These are phyloP conservation scores for Leccinellum albellum DNA, from an alignment of 768 basidiomycete genomes.

Conservation along the genomic window DNA sequence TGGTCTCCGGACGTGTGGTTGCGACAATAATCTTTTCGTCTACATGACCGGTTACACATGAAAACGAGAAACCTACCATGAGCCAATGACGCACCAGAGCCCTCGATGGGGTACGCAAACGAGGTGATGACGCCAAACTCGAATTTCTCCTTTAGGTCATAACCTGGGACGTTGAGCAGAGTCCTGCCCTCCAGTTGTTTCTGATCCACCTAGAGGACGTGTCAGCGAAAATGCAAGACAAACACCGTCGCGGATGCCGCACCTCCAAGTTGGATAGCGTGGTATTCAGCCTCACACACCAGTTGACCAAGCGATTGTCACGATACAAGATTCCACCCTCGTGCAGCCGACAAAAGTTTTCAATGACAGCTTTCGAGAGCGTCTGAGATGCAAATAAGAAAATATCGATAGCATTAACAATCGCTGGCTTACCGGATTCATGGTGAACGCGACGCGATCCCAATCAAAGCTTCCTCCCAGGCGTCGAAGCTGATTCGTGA, in stretches of 20 bases:
- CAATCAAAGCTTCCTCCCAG: constrained; percentile 95
- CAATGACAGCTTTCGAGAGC: constrained; percentile 83
- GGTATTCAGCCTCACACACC: constrained; percentile 95
- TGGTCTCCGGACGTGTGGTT: constrained; percentile 97
- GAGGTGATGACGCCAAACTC: constrained; percentile 96
- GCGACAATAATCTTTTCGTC: constrained; percentile 92
- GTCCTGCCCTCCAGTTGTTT: constrained; percentile 84
- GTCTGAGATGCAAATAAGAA: constrained; percentile 35
- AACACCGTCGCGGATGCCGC: constrained; percentile 2
- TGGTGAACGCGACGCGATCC: constrained; percentile 92
- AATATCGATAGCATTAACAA: neutral
- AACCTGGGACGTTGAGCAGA: constrained; percentile 86
- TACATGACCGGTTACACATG: constrained; percentile 20
- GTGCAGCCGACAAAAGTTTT: constrained; percentile 86
- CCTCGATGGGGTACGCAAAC: constrained; percentile 92
- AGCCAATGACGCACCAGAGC: constrained; percentile 52
- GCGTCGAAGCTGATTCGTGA: constrained; percentile 83
- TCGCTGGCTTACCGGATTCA: constrained; percentile 65
- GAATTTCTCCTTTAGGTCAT: constrained; percentile 91
- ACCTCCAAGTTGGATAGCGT: constrained; percentile 98
- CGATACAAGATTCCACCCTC: constrained; percentile 93
- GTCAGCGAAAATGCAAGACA: neutral
- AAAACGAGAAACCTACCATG: neutral
- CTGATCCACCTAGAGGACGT: constrained; percentile 71
- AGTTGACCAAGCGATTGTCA: constrained; percentile 95